These are phyloP conservation scores for Tephrocybe rancida DNA, from an alignment of 768 basidiomycete species.

Conservation along the genomic window DNA sequence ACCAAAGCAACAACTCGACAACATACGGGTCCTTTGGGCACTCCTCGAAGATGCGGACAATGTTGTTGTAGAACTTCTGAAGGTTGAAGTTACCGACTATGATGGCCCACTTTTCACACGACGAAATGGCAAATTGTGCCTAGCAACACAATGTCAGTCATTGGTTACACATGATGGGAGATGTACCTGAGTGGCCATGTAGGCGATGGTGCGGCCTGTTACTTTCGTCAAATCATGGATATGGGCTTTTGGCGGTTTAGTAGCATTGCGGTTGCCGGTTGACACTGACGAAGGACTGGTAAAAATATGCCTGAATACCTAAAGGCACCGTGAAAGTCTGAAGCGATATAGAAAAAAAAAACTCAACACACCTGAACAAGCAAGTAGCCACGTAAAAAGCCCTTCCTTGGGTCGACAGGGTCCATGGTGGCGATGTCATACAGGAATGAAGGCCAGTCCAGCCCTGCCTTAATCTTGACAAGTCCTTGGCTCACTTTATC, in stretches of 20 bases:
- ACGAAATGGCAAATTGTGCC: neutral
- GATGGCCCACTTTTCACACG: neutral
- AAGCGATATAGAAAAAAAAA: neutral
- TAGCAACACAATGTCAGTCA: neutral
- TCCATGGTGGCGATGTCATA: neutral
- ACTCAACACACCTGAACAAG: neutral
- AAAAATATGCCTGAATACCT: slow-evolving; percentile 2
- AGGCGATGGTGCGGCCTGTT: neutral
- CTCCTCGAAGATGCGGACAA: neutral
- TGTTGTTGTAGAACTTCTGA: neutral
- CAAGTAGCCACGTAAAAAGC: neutral
- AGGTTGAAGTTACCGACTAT: neutral
- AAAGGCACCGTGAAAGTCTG: neutral
- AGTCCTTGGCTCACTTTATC: neutral
- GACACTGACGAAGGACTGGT: neutral
- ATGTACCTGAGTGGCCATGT: slow-evolving; percentile 1
- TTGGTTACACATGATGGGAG: neutral
- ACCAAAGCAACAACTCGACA: neutral
- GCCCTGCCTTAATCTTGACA: neutral
- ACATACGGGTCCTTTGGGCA: neutral
- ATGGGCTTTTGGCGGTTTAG: neutral
- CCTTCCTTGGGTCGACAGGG: neutral
- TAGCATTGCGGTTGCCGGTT: neutral
- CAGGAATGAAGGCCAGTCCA: neutral
- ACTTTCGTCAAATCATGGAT: neutral